Evolutionary conservation across 2,329 filamentous ascomycete genomes (phyloP).

Genomic region (Hirsutella thompsonii): DNA sequence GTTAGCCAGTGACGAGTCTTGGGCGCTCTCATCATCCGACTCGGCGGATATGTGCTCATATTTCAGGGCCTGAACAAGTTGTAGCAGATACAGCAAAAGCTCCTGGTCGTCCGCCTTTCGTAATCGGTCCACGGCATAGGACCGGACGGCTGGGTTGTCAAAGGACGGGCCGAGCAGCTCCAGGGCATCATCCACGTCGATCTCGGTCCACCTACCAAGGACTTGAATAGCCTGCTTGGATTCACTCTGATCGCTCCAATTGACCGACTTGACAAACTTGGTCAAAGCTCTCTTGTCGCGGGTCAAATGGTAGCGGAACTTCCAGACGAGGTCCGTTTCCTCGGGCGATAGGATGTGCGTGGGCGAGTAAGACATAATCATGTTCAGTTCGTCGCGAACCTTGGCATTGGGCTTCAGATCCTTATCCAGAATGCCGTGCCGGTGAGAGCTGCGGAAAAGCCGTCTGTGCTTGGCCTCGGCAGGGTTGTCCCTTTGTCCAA

Average conservation of each 20-base stretch:
- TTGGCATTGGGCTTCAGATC: conserved; percentile 95
- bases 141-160: conserved; percentile 74
- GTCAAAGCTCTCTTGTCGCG: conserved; percentile 86
- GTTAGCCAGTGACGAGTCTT: conserved; percentile 73
- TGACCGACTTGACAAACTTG: conserved; percentile 96
- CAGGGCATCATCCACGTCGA: conserved; percentile 91
- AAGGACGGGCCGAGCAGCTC: conserved; percentile 89
- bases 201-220: conserved; percentile 86
- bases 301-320: conserved; percentile 88
- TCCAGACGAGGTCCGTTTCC: conserved; percentile 95
- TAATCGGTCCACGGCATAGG: conserved; percentile 84
- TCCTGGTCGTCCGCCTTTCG: conserved; percentile 90
- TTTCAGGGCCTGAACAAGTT: conserved; percentile 91
- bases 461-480: conserved; percentile 90
- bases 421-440: conserved; percentile 87
- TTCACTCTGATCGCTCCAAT: conserved; percentile 80
- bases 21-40: conserved; percentile 40
- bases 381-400: conserved; percentile 84
- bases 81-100: conserved; percentile 77
- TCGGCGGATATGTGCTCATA: conserved; percentile 66
- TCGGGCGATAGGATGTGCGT: conserved; percentile 79
- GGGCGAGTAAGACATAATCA: conserved; percentile 83
- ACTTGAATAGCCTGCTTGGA: conserved; percentile 82
- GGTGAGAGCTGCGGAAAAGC: conserved; percentile 76
- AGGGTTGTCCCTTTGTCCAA: conserved; percentile 79